Evolutionary conservation across 331 rosid genomes (phyloP).

Genomic region (Pyracantha coccinea): DNA sequence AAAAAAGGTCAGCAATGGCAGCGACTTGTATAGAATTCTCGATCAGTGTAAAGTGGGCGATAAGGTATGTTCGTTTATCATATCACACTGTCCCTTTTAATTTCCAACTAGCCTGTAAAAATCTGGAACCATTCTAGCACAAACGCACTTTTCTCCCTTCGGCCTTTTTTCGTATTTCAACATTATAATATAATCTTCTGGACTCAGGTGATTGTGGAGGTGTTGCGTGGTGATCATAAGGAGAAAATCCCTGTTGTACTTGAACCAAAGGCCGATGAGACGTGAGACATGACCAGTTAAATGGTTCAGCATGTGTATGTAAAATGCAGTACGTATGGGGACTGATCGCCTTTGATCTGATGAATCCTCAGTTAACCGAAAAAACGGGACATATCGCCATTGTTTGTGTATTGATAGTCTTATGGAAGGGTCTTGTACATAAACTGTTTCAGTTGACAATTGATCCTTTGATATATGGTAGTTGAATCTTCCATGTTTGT

Average conservation of each 20-base stretch:
- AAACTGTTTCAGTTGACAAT: no score
- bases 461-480: neutral
- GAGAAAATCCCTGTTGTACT: slow-evolving; percentile 83
- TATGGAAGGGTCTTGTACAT: slow-evolving; percentile 7
- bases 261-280: slow-evolving; percentile 85
- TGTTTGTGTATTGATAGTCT: slow-evolving; percentile 13
- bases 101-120: neutral
- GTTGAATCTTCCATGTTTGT: neutral
- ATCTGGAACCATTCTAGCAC: neutral
- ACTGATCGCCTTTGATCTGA: neutral
- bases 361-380: neutral
- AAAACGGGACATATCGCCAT: slow-evolving; percentile 8
- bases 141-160: neutral
- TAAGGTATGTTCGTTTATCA: slow-evolving; percentile 42
- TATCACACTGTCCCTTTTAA: neutral
- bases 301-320: neutral
- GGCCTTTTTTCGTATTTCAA: neutral
- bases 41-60: slow-evolving; percentile 93
- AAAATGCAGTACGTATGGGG: slow-evolving; percentile 9
- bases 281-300: slow-evolving; percentile 30
- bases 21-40: slow-evolving; percentile 92
- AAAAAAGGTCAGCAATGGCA: slow-evolving; percentile 72
- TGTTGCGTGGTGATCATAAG: slow-evolving; percentile 86
- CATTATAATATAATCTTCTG: neutral
- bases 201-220: slow-evolving; percentile 71